Evolutionary conservation across 768 basidiomycete species (phyloP).

Genomic region (Suillus fuscotomentosus): DNA sequence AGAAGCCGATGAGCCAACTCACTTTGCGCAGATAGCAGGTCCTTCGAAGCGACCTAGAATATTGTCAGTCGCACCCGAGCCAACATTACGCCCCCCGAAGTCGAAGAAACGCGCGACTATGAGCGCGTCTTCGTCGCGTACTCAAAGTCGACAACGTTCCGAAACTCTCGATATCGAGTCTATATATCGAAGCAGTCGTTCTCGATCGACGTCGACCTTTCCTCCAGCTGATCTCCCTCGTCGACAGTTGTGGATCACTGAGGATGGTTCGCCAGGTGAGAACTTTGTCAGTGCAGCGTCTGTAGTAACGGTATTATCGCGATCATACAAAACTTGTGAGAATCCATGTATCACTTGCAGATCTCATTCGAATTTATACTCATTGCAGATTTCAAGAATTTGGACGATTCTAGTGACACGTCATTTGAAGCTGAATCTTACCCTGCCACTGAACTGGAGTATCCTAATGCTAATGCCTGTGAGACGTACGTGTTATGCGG

Average conservation of each 20-base stretch:
- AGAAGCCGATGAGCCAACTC: constrained; percentile 23
- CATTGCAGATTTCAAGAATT: constrained; percentile 66
- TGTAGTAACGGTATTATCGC: constrained; percentile 61
- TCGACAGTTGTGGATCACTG: constrained; percentile 47
- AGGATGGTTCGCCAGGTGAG: constrained; percentile 51
- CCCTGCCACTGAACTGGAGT: constrained; percentile 74
- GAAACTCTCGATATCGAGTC: constrained; percentile 48
- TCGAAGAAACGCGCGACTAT: constrained; percentile 24
- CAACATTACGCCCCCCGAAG: constrained; percentile 16
- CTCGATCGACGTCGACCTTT: constrained; percentile 61
- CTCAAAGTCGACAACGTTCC: constrained; percentile 39
- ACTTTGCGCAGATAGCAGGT: constrained; percentile 8
- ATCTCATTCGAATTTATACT: constrained; percentile 14
- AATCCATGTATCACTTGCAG: constrained; percentile 10
- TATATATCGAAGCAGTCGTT: constrained; percentile 55
- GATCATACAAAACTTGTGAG: constrained; percentile 70
- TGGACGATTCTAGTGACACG: constrained; percentile 56
- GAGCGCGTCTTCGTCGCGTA: constrained; percentile 38
- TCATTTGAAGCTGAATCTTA: constrained; percentile 62
- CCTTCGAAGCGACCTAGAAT: constrained; percentile 3
- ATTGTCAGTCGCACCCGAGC: neutral
- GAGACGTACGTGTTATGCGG: constrained; percentile 52
- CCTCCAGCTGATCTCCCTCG: constrained; percentile 35
- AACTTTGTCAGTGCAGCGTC: constrained; percentile 61
- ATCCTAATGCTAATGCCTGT: constrained; percentile 66